Base-by-base conservation (phyloP, 176 grass and related monocot species). In the Saccharum spontaneum region DNA sequence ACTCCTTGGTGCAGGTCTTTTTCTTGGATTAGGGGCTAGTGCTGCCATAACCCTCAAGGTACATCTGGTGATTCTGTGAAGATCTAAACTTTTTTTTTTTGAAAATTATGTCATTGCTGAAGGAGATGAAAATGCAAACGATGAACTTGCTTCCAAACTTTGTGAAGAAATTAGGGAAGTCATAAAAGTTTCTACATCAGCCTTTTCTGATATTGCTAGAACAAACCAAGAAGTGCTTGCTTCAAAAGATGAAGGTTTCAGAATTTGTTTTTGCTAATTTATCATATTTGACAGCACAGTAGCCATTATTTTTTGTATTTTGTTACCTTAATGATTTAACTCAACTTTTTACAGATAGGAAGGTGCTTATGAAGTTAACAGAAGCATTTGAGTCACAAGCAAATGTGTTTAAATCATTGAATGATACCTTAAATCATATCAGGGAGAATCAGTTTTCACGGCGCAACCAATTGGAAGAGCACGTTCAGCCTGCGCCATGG, bases 171-270 rank as follows among this genome's bases (percentile, higher is more conserved):
- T 89, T 40, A 88, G 82, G 71, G 89, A 95, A 82, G 93, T 91
- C 73, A 84, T 94, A 83, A 88, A 95, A 83, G 77, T 83, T 64
- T 94, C 93, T 73, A 81, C 89, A 13, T 88, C 85, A 74, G 91
- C 95, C 34, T 82, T 89, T 83, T 88, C 93, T 86, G 59, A 82
- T 71, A 77, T 95, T 49, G 87, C 96, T 86, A 92, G 85, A 91
- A 87, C 85, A 73, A 95, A 87, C 57, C 80, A 98, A 91, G 91
- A 98, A 67, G 82, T 98, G 26, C 79, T 98, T 74, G 71, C 84
- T 81, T 85, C 91, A 62, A 98, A 90, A 88, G 89, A 77, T 48
- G 96, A 98, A 95, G 96, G 96, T 98, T 79, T 82, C 44, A 57
- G 46, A 77, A 28, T 74, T 70, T 46, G 28, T 40, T 80, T 73